Evolutionary conservation across 345 rosid species (phyloP).

Genomic region (Populus deltoides): DNA sequence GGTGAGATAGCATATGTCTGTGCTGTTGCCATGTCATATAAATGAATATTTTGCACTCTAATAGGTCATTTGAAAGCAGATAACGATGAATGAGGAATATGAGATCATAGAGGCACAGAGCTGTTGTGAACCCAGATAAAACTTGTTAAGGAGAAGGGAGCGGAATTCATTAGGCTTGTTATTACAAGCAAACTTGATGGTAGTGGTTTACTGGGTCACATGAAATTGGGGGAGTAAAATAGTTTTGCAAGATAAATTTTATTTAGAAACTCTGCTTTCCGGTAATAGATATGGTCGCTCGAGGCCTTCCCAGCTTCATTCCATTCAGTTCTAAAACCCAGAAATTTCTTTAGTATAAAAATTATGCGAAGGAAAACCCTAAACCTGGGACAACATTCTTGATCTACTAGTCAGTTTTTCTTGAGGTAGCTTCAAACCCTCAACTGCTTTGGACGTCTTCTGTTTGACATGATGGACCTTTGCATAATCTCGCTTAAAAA

Average conservation of each 20-base stretch:
- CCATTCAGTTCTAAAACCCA: background rate
- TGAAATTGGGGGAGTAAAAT: slow-evolving; percentile 7
- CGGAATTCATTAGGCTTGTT: slow-evolving; percentile 24
- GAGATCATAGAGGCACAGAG: slow-evolving; percentile 50
- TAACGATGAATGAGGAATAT: slow-evolving; percentile 39
- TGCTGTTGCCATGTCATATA: background rate
- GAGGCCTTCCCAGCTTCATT: too few species aligned
- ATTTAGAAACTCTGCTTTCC: too few species aligned
- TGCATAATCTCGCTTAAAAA: background rate
- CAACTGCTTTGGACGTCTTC: too few species aligned
- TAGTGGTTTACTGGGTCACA: slow-evolving; percentile 19
- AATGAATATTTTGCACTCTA: too few species aligned
- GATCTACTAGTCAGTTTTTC: background rate
- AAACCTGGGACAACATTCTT: background rate
- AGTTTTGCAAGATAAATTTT: too few species aligned
- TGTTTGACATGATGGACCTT: background rate
- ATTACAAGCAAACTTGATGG: slow-evolving; percentile 36
- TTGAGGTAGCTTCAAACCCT: too few species aligned
- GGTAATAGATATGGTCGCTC: background rate
- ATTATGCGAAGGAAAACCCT: background rate
- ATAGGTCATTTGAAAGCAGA: slow-evolving; percentile 4
- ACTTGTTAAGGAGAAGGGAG: background rate
- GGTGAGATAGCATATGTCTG: slow-evolving; percentile 5
- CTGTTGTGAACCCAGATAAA: slow-evolving; percentile 33
- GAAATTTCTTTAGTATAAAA: too few species aligned